Evolutionary conservation across 495 filamentous ascomycete genomes (phyloP), one percentile per base, ranked within the genome.

Genomic region (Ramalina intermedia): DNA sequence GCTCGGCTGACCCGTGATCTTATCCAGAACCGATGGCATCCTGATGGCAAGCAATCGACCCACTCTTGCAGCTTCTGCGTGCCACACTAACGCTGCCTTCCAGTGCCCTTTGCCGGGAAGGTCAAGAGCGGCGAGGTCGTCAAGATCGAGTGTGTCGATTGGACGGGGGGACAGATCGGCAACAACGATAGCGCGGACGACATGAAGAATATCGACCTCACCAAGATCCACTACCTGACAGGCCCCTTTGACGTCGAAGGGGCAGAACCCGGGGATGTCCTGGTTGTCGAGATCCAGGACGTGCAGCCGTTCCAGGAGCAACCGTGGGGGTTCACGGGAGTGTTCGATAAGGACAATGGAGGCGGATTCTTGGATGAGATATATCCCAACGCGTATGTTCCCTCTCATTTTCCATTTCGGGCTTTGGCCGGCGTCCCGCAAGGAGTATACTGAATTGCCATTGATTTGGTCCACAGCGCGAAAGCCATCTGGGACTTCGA

Each of bases 401-500:
- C 38, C 40, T 7, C 39, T 27, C 27, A 11, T 29, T 14, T 17
- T 37, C n/a, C 27, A 17, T 36, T 12, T 50, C 18, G 21, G 11
- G 41, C 2, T 46, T 29, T 43, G 21, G 17, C 3, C 18, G 1
- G 2, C 21, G 5, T 27, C 27, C 24, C 4, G 20, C 13, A n/a
- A 2, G 13, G 20, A 2, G 20, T 6, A 14, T 2, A 33, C 14
- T 16, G 17, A 44, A 12, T 18, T 17, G 2, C 29, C 33, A 18
- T 41, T 41, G 11, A 33, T 33, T 48, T 18, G 6, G 6, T n/a
- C 38, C 33, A 7, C 54, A 84, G 81, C n/a, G 87, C 85, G 14
- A 91, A 91, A 60, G 90, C 90, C 0, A 95, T 96, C 59, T 96
- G 90, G 89, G 90, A 95, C 59, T 95, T 96, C 53, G 87, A 94